Conservation (phyloP, 805 yeast genomes). For the Nakazawaea siamensis region DNA sequence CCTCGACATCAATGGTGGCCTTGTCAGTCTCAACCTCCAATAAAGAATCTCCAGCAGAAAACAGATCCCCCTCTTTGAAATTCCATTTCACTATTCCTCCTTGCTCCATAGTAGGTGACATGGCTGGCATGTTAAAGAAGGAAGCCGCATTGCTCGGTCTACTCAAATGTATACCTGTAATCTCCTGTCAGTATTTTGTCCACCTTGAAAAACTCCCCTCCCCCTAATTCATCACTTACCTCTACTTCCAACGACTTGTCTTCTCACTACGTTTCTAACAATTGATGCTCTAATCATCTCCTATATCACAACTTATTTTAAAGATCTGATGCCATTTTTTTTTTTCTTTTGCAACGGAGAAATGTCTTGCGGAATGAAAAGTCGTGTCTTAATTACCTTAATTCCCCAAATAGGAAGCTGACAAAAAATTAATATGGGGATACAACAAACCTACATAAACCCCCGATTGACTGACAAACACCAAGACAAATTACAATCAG, state of each 20-base stretch:
- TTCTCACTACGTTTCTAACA: too few species aligned
- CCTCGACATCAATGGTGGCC: conserved; percentile 77
- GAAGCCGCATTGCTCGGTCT: conserved; percentile 24
- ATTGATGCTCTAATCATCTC: too few species aligned
- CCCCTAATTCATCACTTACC: too few species aligned
- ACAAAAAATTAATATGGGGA: too few species aligned
- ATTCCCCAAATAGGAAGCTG: too few species aligned
- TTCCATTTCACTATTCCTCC: conserved; percentile 94
- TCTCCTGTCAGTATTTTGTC: not conserved
- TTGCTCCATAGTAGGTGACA: conserved; percentile 98
- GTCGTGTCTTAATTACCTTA: not conserved
- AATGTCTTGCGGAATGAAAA: conserved; percentile 7
- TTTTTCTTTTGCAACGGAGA: conserved; percentile 7
- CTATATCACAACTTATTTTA: too few species aligned
- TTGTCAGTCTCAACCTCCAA: conserved; percentile 84
- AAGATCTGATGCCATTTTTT: too few species aligned
- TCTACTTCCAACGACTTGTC: too few species aligned
- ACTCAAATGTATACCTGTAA: not conserved
- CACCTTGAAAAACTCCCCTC: too few species aligned
- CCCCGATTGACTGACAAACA: too few species aligned
- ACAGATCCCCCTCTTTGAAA: conserved; percentile 65
- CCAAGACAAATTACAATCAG: too few species aligned
- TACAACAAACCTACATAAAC: too few species aligned
- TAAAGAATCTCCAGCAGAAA: conserved; percentile 74
- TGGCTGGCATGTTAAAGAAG: conserved; percentile 88